Evolutionary conservation across 2,329 filamentous ascomycete species (phyloP).

Genomic region (Neoascochyta sp.): DNA sequence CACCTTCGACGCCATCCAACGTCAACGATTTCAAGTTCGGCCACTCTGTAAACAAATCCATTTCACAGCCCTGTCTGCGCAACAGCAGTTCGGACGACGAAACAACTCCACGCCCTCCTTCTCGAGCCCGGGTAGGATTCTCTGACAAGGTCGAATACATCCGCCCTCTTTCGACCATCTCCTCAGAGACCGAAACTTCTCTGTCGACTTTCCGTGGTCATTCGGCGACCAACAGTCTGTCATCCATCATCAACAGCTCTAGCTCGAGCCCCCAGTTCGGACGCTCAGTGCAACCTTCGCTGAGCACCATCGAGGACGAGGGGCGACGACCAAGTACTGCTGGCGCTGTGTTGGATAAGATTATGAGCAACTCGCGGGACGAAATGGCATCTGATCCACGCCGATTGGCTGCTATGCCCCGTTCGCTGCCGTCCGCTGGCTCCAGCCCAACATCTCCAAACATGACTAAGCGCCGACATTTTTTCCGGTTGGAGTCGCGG

Average conservation of each 20-base stretch:
- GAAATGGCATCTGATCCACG: slow-evolving; percentile 27
- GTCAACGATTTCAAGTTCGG: slow-evolving; percentile 40
- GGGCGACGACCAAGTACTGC: slow-evolving; percentile 63
- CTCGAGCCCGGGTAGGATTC: slow-evolving; percentile 71
- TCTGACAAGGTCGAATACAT: slow-evolving; percentile 82
- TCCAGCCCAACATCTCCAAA: slow-evolving; percentile 16
- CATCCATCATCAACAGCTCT: slow-evolving; percentile 65
- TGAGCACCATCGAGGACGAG: slow-evolving; percentile 43
- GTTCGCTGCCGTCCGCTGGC: slow-evolving; percentile 19
- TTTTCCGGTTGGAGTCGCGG: slow-evolving; percentile 51
- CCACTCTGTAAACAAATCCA: slow-evolving; percentile 36
- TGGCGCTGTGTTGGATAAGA: slow-evolving; percentile 61
- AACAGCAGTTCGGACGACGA: slow-evolving; percentile 23
- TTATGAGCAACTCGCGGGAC: slow-evolving; percentile 22
- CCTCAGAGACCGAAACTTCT: slow-evolving; percentile 78
- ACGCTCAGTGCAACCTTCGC: slow-evolving; percentile 40
- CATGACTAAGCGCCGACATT: slow-evolving; percentile 33
- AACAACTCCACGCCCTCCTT: slow-evolving; percentile 37
- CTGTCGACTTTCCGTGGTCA: slow-evolving; percentile 66
- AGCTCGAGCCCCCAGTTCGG: slow-evolving; percentile 46
- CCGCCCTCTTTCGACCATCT: slow-evolving; percentile 77
- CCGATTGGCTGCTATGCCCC: slow-evolving; percentile 38
- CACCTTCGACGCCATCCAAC: slow-evolving; percentile 58
- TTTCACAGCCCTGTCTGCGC: slow-evolving; percentile 40
- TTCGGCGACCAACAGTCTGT: slow-evolving; percentile 74